phyloP scores from a whole-genome alignment of 352 stramenopile genomes.

The Globisporangium cylindrosporum region DNA sequence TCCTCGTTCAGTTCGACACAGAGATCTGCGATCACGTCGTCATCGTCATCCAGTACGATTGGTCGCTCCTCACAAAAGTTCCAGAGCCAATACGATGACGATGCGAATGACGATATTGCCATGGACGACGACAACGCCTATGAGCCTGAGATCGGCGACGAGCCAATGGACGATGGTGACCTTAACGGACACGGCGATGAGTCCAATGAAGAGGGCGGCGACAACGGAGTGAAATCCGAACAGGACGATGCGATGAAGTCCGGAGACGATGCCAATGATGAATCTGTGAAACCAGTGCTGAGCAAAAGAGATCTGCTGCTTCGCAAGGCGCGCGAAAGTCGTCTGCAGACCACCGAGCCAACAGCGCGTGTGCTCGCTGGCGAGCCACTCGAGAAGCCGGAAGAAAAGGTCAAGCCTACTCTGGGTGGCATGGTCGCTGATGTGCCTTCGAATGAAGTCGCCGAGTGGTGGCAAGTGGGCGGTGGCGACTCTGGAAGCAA shows the following conservation, averaged over 20 bases:
- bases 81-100: slow-evolving; percentile 16
- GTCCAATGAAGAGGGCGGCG: slow-evolving; percentile 1
- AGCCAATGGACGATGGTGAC: slow-evolving; percentile 22
- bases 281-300: slow-evolving; percentile 26
- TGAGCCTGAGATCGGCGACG: slow-evolving; percentile 17
- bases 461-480: slow-evolving; percentile 79
- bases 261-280: slow-evolving; percentile 18
- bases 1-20: slow-evolving; percentile 12
- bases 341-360: slow-evolving; percentile 60
- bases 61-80: slow-evolving; percentile 16
- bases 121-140: slow-evolving; percentile 20
- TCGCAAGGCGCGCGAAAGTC: slow-evolving; percentile 52
- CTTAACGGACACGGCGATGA: neutral
- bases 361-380: slow-evolving; percentile 54
- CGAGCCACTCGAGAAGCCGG: slow-evolving; percentile 26
- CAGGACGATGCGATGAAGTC: slow-evolving; percentile 6
- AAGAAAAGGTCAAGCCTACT: slow-evolving; percentile 7
- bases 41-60: slow-evolving; percentile 15
- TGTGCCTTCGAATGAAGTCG: slow-evolving; percentile 85
- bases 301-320: slow-evolving; percentile 81
- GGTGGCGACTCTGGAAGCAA: slow-evolving; percentile 24
- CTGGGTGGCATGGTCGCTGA: slow-evolving; percentile 25
- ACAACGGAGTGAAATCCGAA: slow-evolving; percentile 20
- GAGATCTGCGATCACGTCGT: slow-evolving; percentile 10
- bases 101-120: slow-evolving; percentile 22